Conservation (phyloP, 257 asterid species). For the Coffea eugenioides region DNA sequence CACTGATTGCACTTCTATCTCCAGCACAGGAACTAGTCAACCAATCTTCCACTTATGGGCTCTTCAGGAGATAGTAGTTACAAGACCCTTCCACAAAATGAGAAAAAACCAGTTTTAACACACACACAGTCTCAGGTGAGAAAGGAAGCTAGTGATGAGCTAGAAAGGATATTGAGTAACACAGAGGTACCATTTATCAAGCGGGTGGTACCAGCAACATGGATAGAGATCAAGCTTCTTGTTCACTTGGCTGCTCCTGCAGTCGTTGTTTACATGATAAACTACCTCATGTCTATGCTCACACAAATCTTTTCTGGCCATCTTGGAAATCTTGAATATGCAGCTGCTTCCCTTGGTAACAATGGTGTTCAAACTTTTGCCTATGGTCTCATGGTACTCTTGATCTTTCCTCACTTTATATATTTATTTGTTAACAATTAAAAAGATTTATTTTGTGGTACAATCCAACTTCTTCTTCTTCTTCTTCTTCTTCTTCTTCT, state of each 20-base stretch:
- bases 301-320: constrained; percentile 25
- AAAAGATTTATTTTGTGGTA: too few relatives aligned
- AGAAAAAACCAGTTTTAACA: background rate
- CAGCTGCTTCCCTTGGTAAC: constrained; percentile 29
- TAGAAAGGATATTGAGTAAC: constrained; percentile 10
- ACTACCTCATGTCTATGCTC: constrained; percentile 21
- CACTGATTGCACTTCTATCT: too few relatives aligned
- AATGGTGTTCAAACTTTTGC: constrained; percentile 26
- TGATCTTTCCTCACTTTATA: background rate
- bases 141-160: constrained; percentile 16
- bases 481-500: too few relatives aligned
- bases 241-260: constrained; percentile 22
- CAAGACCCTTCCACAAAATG: constrained; percentile 3
- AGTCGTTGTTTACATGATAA: constrained; percentile 20
- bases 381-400: constrained; percentile 24
- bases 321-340: constrained; percentile 26
- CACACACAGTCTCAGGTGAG: background rate
- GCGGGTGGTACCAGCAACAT: constrained; percentile 12
- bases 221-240: constrained; percentile 18
- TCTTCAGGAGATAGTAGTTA: background rate
- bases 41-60: background rate
- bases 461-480: too few relatives aligned
- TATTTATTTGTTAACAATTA: background rate
- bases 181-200: background rate
- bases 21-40: background rate